These are phyloP conservation scores for Skeletonema marinoi DNA, from an alignment of 108 stramenopile genomes.

Conservation along the genomic window DNA sequence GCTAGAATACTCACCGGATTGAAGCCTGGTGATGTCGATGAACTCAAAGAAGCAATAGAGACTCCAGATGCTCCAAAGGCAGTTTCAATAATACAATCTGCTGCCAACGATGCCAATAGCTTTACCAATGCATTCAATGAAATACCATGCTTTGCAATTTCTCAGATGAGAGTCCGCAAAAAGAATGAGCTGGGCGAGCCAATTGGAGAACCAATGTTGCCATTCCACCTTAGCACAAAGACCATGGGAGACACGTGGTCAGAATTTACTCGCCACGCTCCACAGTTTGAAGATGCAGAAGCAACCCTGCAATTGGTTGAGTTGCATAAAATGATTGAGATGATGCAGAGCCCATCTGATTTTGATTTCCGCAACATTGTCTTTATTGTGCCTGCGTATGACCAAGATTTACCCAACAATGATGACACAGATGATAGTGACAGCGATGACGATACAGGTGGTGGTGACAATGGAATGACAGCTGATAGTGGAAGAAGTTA, in stretches of 20 bases:
- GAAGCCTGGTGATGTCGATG: conserved; percentile 32
- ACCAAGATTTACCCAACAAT: conserved; percentile 20
- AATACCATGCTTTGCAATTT: conserved; percentile 49
- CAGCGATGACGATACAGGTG: conserved; percentile 40
- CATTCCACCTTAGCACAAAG: conserved; percentile 44
- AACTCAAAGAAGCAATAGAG: conserved; percentile 41
- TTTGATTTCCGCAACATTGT: conserved; percentile 51
- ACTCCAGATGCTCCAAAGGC: conserved; percentile 26
- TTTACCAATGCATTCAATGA: conserved; percentile 42
- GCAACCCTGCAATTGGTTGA: conserved; percentile 50
- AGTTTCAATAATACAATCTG: conserved; percentile 45
- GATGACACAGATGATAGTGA: conserved; percentile 29
- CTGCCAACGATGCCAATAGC: conserved; percentile 13
- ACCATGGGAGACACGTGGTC: conserved; percentile 48
- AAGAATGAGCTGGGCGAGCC: conserved; percentile 40
- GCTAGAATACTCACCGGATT: conserved; percentile 48
- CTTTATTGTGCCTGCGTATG: conserved; percentile 39
- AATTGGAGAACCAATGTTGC: conserved; percentile 33
- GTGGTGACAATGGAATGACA: conserved; percentile 47
- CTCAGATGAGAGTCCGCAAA: conserved; percentile 47
- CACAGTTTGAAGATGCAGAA: conserved; percentile 37
- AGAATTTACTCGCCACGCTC: conserved; percentile 31
- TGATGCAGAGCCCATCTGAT: conserved; percentile 55
- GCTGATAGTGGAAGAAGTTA: conserved; percentile 9
- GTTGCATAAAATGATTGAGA: conserved; percentile 44